Evolutionary conservation across 768 basidiomycete genomes (phyloP).

Genomic region (Candolleomyces eurysporus): DNA sequence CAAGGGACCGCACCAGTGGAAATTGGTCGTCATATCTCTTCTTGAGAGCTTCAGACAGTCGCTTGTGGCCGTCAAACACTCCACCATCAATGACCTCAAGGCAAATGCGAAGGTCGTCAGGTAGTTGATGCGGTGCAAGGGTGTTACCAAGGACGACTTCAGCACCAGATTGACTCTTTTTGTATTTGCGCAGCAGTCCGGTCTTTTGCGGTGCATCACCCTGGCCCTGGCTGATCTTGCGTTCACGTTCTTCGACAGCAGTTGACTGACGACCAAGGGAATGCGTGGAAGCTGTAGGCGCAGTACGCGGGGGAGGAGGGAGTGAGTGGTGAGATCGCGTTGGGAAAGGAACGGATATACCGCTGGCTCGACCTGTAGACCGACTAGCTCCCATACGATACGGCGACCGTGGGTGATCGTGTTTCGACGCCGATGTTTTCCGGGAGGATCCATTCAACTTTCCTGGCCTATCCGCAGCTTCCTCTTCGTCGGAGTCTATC

Average conservation of each 20-base stretch:
- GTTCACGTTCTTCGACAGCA: constrained; percentile 43
- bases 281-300: constrained; percentile 61
- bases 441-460: constrained; percentile 35
- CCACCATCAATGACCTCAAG: constrained; percentile 84
- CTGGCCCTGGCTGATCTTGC: constrained; percentile 51
- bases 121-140: constrained; percentile 75
- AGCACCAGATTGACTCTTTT: constrained; percentile 57
- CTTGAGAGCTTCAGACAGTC: constrained; percentile 78
- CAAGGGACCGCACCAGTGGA: constrained; percentile 87
- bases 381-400: constrained; percentile 55
- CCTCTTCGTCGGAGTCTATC: constrained; percentile 65
- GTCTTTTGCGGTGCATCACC: constrained; percentile 29
- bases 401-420: constrained; percentile 74
- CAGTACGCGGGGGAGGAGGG: constrained; percentile 62
- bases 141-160: constrained; percentile 49
- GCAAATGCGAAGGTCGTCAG: constrained; percentile 83
- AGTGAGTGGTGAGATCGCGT: constrained; percentile 79
- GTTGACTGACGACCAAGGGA: constrained; percentile 73
- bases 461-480: constrained; percentile 54
- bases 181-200: constrained; percentile 68
- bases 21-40: constrained; percentile 96
- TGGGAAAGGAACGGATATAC: constrained; percentile 67
- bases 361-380: constrained; percentile 37
- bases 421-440: constrained; percentile 41
- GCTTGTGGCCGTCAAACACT: constrained; percentile 86